A percentile compares a stretch with the other conserved stretches of the same genome.
Conservation (phyloP, 768 basidiomycete genomes). For the Mycena floridula region DNA sequence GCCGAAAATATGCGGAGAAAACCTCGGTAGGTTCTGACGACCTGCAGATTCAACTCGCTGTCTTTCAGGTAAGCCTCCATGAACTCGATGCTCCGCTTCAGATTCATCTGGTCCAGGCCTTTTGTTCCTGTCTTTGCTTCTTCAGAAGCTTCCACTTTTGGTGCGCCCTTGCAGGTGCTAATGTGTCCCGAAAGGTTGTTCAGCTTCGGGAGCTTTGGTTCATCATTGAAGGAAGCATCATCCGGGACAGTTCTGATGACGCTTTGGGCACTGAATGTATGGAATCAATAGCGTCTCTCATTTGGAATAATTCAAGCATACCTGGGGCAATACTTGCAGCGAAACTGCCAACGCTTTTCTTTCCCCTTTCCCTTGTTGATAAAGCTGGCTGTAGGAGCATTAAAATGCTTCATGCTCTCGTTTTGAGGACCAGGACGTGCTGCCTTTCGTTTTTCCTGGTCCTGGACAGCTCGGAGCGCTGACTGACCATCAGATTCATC, state of each 20-base stretch:
- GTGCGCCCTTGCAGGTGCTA: slow-evolving; percentile 8
- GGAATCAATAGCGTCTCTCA: not conserved
- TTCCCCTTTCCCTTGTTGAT: slow-evolving; percentile 4
- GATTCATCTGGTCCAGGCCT: too few relatives aligned
- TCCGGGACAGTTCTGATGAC: not conserved
- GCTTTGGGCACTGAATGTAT: not conserved
- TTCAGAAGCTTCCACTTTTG: slow-evolving; percentile 2
- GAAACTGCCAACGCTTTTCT: slow-evolving; percentile 12
- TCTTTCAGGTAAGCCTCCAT: slow-evolving; percentile 24
- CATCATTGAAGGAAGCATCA: not conserved
- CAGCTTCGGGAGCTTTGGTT: not conserved
- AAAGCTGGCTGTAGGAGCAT: slow-evolving; percentile 8
- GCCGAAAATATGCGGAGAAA: slow-evolving; percentile 24
- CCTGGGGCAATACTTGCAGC: slow-evolving; percentile 9
- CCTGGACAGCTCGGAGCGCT: slow-evolving; percentile 7
- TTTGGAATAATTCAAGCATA: slow-evolving; percentile 1
- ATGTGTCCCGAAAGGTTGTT: slow-evolving; percentile 18
- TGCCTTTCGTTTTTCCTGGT: not conserved
- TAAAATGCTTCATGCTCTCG: slow-evolving; percentile 13
- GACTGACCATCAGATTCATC: too few relatives aligned
- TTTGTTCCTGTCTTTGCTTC: slow-evolving; percentile 2
- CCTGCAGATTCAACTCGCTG: slow-evolving; percentile 26
- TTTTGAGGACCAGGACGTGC: slow-evolving; percentile 15
- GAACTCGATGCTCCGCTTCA: slow-evolving; percentile 14
- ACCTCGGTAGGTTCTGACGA: slow-evolving; percentile 17